A percentile compares a stretch with the other conserved stretches of the same genome.
phyloP scores from a whole-genome alignment of 371 early-diverging fungal genomes.

The Batkoa obscura region DNA sequence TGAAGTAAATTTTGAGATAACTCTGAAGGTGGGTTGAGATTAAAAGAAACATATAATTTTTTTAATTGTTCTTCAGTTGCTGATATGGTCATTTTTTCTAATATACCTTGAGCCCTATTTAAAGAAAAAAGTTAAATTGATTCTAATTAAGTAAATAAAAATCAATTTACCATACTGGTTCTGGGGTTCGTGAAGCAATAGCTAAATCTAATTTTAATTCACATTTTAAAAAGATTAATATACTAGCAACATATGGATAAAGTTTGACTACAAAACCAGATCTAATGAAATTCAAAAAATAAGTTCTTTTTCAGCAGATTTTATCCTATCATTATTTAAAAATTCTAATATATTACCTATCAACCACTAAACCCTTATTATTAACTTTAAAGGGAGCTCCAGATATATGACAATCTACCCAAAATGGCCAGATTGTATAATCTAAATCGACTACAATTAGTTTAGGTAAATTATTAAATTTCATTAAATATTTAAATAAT shows the following conservation, averaged over 20 bases:
- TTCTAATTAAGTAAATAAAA: neutral
- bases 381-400: constrained; percentile 6
- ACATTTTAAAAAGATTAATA: constrained; percentile 16
- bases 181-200: constrained; percentile 23
- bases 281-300: neutral
- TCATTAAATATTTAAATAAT: neutral
- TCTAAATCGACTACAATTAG: constrained; percentile 28
- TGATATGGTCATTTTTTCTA: constrained; percentile 1
- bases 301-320: too few species aligned
- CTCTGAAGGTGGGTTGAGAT: neutral
- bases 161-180: constrained; percentile 23
- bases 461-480: constrained; percentile 13
- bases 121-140: neutral
- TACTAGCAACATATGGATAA: constrained; percentile 12
- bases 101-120: constrained; percentile 6
- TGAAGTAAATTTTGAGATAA: constrained; percentile 1
- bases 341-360: neutral
- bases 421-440: constrained; percentile 26
- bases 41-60: too few species aligned
- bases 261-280: neutral
- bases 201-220: constrained; percentile 19
- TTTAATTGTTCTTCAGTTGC: neutral
- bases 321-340: neutral
- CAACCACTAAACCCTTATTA: neutral
- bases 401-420: constrained; percentile 10